Evolutionary conservation across 768 basidiomycete species (phyloP), one percentile per base, ranked within the genome.

Genomic region (Clitopilus hobsonii): DNA sequence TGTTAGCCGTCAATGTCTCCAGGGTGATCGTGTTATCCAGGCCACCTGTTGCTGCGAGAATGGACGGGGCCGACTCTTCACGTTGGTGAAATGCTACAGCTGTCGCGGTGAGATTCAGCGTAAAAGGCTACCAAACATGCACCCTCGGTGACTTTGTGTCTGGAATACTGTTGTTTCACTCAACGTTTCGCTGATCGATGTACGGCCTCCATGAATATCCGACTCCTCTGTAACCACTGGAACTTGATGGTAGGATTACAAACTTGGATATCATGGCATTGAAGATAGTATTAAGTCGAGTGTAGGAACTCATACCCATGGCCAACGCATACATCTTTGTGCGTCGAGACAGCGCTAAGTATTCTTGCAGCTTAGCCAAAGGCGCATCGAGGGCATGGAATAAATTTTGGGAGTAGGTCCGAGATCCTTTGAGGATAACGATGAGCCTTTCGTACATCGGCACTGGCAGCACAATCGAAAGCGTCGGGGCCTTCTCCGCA

Each of bases 71-170:
- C 0, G 89, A 84, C 67, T 90, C 96, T 63, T 96, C 94, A 28
- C 94, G 82, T 63, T 95, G 91, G 56, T 92, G 88, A 72, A 96
- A 96, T 0, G 88, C 85, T 50, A 97, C 69, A 0, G 89, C 85
- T 0, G 87, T 88, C 53, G 95, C 85, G 3, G 73, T 73, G 0
- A 81, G 80, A 2, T 76, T 75, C 16, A 80, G 71, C 5, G 32
- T 75, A 75, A 3, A 72, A 69, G 20, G 78, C 66, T 22, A 74
- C 69, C 3, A 65, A 69, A 2, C 96, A 91, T 0, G 81, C 84
- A 14, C 88, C 80, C 0, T 82, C 94, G 63, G 96, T 96, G 71
- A 96, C 79, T 0, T 91, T 96, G 68, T 94, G 91, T 14, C 95
- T 69, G 66, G 83, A 88, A n/a, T n/a, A n/a, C n/a, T n/a, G n/a